Base-by-base conservation (phyloP, 305 asterid species). In the Fraxinus greggii region DNA sequence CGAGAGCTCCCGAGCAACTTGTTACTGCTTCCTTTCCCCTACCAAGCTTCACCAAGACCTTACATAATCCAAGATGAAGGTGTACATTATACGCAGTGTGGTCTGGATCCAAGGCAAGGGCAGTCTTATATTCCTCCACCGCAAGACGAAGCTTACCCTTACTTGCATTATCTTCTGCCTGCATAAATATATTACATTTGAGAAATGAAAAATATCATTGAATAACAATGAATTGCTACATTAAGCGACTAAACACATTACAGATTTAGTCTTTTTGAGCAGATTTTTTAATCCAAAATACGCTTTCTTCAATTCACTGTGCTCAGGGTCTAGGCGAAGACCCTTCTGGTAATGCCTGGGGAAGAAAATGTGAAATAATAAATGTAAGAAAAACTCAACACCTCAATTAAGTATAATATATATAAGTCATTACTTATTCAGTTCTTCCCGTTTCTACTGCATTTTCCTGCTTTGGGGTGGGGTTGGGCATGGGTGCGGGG, bases 241-340 rank as follows among this genome's bases (percentile, higher is more conserved):
- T 29, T 29, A 63, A 40, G 73, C 59, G 77, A 77, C 48, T 29
- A 75, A 77, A 77, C 33, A 80, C 87, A 28, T 84, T 86, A 93
- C 98, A 82, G 95, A 92, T 89, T 93, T 93, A 9, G 95, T 88
- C 91, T 92, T 95, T 88, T 93, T 95, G 65, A 95, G 97, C 79
- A 95, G 91, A 84, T 90, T 95, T 85, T 95, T 95, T 88, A 95
- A 86, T 82, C 95, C 95, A 87, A 93, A 95, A 89, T 95, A 95
- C 26, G 97, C 93, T 89, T 92, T 95, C 90, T 95, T 95, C 90
- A 95, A 85, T 84, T 95, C 97, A 82, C 95, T 83, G 19, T 95
- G 97, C 89, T 95, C 99, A 21, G 98, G 99, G 82, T 95, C 98
- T 73, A 89, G 88, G 28, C 98, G 99, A 65, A 95, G 99, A 84